Evolutionary conservation across 2,329 filamentous ascomycete genomes (phyloP).

Genomic region (Sclerotinia subarctica): DNA sequence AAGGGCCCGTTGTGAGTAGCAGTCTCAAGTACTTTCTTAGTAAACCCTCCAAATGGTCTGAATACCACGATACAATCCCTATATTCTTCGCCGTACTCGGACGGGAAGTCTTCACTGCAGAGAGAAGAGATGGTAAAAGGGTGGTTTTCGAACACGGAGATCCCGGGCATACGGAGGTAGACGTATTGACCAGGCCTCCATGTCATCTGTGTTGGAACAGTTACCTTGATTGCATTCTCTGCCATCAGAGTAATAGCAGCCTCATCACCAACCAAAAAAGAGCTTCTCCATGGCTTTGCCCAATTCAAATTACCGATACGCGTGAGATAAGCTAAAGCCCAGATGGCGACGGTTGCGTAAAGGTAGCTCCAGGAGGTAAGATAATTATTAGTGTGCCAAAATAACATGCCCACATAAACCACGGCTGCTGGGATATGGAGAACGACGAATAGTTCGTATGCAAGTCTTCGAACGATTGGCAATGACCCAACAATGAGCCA

Average conservation of each 20-base stretch:
- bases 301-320: constrained; percentile 88
- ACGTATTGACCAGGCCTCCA: constrained; percentile 95
- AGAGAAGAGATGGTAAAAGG: constrained; percentile 93
- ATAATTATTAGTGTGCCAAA: constrained; percentile 96
- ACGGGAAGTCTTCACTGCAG: constrained; percentile 90
- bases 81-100: constrained; percentile 83
- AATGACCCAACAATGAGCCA: constrained; percentile 86
- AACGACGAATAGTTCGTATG: constrained; percentile 82
- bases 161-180: constrained; percentile 89
- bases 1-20: constrained; percentile 83
- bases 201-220: constrained; percentile 85
- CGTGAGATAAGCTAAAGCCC: constrained; percentile 68
- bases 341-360: constrained; percentile 75
- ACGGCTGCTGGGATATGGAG: constrained; percentile 80
- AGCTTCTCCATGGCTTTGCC: constrained; percentile 72
- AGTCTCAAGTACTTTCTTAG: constrained; percentile 75
- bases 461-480: constrained; percentile 68
- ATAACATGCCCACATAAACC: constrained; percentile 77
- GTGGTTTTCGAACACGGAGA: constrained; percentile 87
- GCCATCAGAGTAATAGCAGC: constrained; percentile 85
- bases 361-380: constrained; percentile 88
- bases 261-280: constrained; percentile 87
- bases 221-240: constrained; percentile 93
- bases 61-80: constrained; percentile 89
- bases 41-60: constrained; percentile 88